Base-by-base conservation (phyloP, 768 basidiomycete species). In the Imleria badia region DNA sequence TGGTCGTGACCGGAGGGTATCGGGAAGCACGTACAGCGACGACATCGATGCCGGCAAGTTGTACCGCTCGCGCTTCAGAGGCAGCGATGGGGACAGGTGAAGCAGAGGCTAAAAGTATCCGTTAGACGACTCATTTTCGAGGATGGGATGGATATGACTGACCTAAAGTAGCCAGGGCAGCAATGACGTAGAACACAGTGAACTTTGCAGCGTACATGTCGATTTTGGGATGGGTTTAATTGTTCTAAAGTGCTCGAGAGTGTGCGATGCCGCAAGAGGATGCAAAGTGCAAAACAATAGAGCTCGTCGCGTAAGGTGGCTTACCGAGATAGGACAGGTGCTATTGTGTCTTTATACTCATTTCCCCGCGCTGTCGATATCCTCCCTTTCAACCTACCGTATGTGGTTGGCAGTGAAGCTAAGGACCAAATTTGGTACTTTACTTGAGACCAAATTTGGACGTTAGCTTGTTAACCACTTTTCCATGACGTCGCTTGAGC, bases 261-360 rank as follows among this genome's bases (percentile, higher is more conserved):
- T 39, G 36, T 36, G 42, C 46, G 51, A 19, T 12, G 33, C n/a
- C 12, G 46, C 15, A 48, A 46, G 38, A 39, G 26, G 38, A 46
- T 45, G 45, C 14, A 47, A 45, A 49, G 44, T 35, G 35, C 56
- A 61, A 56, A 72, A 70, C 69, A 72, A 72, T 70, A 69, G 69
- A 62, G 52, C n/a, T n/a, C 34, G 55, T 58, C 53, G 11, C 54
- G 61, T 57, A 60, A 51, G 51, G 46, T 34, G 17, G 50, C 55
- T 61, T 48, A 36, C 51, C 61, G 63, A 60, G 11, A 13, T 5
- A 14, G 9, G 8, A 26, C 4, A 6, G n/a, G n/a, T n/a, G n/a
- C n/a, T n/a, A n/a, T n/a, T n/a, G 51, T 34, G 26, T 51, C 61
- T 72, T 71, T 70, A 70, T 72, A 71, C 39, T 8, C 39, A 40